Percentiles rank a stretch among this genome's conserved stretches.
Conservation (phyloP, 2,329 filamentous ascomycete genomes). For the Cytospora leucostoma region DNA sequence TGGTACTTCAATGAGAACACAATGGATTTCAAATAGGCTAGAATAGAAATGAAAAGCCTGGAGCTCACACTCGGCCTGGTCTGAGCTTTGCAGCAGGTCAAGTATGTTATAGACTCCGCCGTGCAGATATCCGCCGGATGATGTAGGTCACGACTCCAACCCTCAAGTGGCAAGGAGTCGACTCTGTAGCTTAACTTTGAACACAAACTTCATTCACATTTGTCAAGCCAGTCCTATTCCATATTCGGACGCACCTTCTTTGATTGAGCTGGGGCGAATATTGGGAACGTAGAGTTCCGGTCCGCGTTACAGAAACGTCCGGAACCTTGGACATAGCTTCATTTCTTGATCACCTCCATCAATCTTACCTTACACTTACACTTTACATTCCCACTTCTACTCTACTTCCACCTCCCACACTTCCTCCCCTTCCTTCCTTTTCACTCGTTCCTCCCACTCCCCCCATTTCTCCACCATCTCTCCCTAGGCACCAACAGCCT, state of each 20-base stretch:
- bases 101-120: no score
- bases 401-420: background rate
- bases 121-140: no score
- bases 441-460: background rate
- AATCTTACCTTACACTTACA: background rate
- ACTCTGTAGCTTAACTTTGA: no score
- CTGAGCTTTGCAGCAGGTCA: no score
- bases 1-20: no score
- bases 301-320: background rate
- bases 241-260: background rate
- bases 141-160: no score
- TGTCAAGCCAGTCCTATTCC: no score
- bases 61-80: no score
- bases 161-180: no score
- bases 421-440: background rate
- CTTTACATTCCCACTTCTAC: background rate
- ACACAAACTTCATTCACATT: no score
- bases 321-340: background rate
- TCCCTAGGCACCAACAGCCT: background rate
- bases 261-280: background rate
- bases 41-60: no score
- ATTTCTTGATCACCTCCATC: background rate
- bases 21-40: no score
- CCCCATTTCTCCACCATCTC: background rate
- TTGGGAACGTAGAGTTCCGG: background rate